Evolutionary conservation across 1,284 basidiomycete species (phyloP).

Genomic region (Blastosporella zonata): DNA sequence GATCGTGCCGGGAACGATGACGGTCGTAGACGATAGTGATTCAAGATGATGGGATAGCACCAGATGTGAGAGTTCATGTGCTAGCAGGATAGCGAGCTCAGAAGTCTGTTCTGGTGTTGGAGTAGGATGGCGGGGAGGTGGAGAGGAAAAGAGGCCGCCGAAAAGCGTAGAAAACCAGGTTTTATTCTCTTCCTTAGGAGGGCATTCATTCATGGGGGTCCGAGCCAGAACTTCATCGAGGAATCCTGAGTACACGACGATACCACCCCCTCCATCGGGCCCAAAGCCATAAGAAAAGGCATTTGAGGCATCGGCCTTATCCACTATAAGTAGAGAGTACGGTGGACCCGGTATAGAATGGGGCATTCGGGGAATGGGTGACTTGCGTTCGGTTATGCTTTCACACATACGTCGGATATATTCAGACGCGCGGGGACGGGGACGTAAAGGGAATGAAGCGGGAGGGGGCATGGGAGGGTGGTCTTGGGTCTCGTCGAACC

Average conservation of each 20-base stretch:
- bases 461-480: conserved; percentile 68
- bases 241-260: conserved; percentile 89
- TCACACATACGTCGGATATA: conserved; percentile 56
- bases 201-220: conserved; percentile 26
- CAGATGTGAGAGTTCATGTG: conserved; percentile 87
- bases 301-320: conserved; percentile 74
- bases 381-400: conserved; percentile 36
- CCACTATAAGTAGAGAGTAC: conserved; percentile 82
- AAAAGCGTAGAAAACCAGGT: conserved; percentile 53
- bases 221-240: conserved; percentile 73
- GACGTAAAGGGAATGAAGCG: conserved; percentile 64
- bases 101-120: conserved; percentile 80
- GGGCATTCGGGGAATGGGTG: conserved; percentile 33
- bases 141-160: conserved; percentile 38
- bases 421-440: conserved; percentile 69
- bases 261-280: conserved; percentile 82
- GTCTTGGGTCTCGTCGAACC: conserved; percentile 50
- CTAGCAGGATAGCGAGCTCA: conserved; percentile 81
- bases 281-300: conserved; percentile 93
- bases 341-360: conserved; percentile 76
- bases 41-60: conserved; percentile 88
- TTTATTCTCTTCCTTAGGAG: conserved; percentile 26
- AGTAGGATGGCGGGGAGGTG: conserved; percentile 37
- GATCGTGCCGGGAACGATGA: conserved; percentile 77
- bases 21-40: conserved; percentile 76